Conservation (phyloP, 2,329 filamentous ascomycete genomes). For the Chaetomiaceae sp. region DNA sequence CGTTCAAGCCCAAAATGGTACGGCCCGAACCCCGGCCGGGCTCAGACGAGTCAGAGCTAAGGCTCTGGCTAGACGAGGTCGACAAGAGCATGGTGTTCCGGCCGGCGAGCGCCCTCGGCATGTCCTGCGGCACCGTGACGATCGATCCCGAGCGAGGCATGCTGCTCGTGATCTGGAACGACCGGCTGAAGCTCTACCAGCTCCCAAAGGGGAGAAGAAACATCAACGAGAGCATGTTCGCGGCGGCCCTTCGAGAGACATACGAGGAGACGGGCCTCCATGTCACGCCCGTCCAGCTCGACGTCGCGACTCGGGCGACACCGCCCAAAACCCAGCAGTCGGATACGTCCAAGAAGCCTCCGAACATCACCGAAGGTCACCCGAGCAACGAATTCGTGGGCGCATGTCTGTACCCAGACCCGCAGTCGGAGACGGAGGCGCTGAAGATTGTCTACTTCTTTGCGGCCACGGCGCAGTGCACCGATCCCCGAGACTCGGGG, state of each 20-base stretch:
- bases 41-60: conserved; percentile 11
- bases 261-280: conserved; percentile 45
- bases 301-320: conserved; percentile 42
- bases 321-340: conserved; percentile 20
- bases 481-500: conserved; percentile 21
- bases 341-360: conserved; percentile 15
- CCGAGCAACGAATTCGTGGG: conserved; percentile 36
- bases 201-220: conserved; percentile 48
- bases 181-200: conserved; percentile 40
- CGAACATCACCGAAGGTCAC: conserved; percentile 29
- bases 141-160: conserved; percentile 35
- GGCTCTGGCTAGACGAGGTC: conserved; percentile 27
- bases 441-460: conserved; percentile 41
- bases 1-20: background rate
- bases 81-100: conserved; percentile 35
- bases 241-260: conserved; percentile 43
- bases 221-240: conserved; percentile 40
- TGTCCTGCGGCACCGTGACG: conserved; percentile 46
- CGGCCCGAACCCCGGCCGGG: conserved; percentile 5
- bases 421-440: conserved; percentile 31
- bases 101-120: conserved; percentile 39
- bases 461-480: conserved; percentile 34
- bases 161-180: conserved; percentile 43
- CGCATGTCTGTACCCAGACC: conserved; percentile 35
- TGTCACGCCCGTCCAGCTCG: conserved; percentile 36